Evolutionary conservation across 2,329 filamentous ascomycete genomes (phyloP), one percentile per base, ranked within the genome.

Genomic region (Alternaria solani): DNA sequence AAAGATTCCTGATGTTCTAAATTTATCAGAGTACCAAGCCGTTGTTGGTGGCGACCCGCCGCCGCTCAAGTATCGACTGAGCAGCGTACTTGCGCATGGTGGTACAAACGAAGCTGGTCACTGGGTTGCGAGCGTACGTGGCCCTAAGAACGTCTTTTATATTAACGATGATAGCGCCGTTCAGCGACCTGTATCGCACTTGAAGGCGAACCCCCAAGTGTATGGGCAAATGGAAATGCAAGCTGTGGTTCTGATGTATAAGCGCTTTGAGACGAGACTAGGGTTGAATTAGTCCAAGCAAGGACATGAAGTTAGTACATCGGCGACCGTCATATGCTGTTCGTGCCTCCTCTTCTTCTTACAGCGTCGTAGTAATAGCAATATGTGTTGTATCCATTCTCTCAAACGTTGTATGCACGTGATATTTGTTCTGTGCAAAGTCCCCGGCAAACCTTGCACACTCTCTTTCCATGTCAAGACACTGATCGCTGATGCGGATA

Each of bases 171-270:
- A 5, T n/a, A 2, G 2, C 3, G 18, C 12, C 14, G 4, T 1
- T 7, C 30, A 36, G 20, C 7, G n/a, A n/a, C 12, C 2, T 16
- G 16, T 12, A 11, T 25, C 12, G 7, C 7, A n/a, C 3, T 25
- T 36, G 46, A 49, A 12, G 23, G 18, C 30, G 20, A 36, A 49
- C 4, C 46, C 30, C 7, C 30, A 49, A 9, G 23, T 36, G 12
- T 7, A 25, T 25, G 20, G 20, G 20, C 12, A 2, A 14, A 25
- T 2, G 7, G 8, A 9, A 2, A 25, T 23, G 30, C 46, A 49
- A n/a, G 46, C 46, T 49, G 46, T 49, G 16, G 30, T 49, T 36
- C 9, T 49, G 12, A 36, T 36, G 46, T 49, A 49, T n/a, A 49
- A 16, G 14, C 46, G 46, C 39, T 42, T 42, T 25, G 39, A 18